Conservation (phyloP, 345 rosid genomes). For the Geranium brycei region DNA sequence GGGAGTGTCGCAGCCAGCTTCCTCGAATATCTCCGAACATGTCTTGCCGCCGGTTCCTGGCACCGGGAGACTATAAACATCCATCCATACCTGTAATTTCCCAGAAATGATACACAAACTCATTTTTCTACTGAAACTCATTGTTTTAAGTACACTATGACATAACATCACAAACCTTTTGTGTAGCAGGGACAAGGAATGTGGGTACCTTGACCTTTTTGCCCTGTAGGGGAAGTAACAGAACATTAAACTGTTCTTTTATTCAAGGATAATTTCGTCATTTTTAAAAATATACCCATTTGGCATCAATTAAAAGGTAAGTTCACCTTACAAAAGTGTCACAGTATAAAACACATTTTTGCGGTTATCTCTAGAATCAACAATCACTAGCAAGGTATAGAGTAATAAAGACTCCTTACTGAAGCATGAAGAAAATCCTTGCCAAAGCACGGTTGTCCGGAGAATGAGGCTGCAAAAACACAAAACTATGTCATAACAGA, state of each 20-base stretch:
- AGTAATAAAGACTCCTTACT: slow-evolving; percentile 27
- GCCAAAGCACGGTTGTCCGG: slow-evolving; percentile 96
- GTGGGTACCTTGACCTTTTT: slow-evolving; percentile 89
- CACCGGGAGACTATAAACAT: slow-evolving; percentile 66
- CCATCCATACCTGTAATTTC: slow-evolving; percentile 74
- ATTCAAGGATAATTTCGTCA: neutral
- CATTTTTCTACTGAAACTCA: too few species aligned
- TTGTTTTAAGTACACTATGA: neutral
- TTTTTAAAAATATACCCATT: too few species aligned
- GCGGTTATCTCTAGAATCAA: too few species aligned
- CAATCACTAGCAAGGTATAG: too few species aligned
- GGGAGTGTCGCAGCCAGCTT: slow-evolving; percentile 96
- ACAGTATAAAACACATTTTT: too few species aligned
- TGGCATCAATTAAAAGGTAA: too few species aligned
- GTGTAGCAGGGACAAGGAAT: slow-evolving; percentile 94
- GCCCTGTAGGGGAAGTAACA: slow-evolving; percentile 40
- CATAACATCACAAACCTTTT: slow-evolving; percentile 38
- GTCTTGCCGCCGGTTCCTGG: slow-evolving; percentile 97
- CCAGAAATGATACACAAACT: neutral
- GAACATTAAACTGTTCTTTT: neutral
- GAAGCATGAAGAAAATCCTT: slow-evolving; percentile 74
- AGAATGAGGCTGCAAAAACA: slow-evolving; percentile 74
- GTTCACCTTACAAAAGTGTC: too few species aligned
- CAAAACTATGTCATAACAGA: neutral
- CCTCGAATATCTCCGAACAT: slow-evolving; percentile 90